Conservation (phyloP, 1,139 yeast genomes). For the Schizosaccharomyces versatilis region DNA sequence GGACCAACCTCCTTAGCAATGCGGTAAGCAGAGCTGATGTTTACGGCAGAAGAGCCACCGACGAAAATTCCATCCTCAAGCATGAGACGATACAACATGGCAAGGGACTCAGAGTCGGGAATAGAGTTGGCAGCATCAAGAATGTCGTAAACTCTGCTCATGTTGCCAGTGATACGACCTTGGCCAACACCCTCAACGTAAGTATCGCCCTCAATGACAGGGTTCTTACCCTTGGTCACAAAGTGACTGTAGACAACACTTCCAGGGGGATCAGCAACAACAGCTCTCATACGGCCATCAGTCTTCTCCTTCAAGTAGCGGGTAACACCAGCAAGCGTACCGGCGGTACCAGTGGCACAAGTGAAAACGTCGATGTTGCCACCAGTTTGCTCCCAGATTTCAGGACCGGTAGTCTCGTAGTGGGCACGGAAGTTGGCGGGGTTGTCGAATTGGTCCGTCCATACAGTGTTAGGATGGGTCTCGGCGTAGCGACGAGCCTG, state of each 20-base stretch:
- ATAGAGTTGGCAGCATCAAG: constrained; percentile 55
- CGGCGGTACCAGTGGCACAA: constrained; percentile 81
- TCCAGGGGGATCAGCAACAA: constrained; percentile 86
- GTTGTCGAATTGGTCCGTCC: constrained; percentile 86
- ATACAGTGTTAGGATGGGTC: constrained; percentile 46
- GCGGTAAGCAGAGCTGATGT: constrained; percentile 60
- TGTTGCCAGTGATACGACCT: constrained; percentile 70
- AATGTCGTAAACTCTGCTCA: constrained; percentile 47
- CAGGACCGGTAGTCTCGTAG: constrained; percentile 81
- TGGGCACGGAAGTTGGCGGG: constrained; percentile 74
- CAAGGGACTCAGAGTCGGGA: constrained; percentile 52
- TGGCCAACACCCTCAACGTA: constrained; percentile 94
- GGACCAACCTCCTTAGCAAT: constrained; percentile 59
- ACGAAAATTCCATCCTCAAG: constrained; percentile 77
- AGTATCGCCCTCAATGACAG: constrained; percentile 53
- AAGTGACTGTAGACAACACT: constrained; percentile 62
- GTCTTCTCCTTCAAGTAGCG: constrained; percentile 50
- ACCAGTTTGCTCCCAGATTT: constrained; percentile 66
- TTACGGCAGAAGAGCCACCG: constrained; percentile 75
- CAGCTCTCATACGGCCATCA: constrained; percentile 34
- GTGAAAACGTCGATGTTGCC: constrained; percentile 72
- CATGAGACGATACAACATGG: constrained; percentile 57
- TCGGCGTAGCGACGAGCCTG: constrained; percentile 74
- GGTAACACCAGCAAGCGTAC: constrained; percentile 68
- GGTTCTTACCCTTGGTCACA: constrained; percentile 37